Base-by-base conservation (phyloP, 768 basidiomycete species). In the Floccularia luteovirens region DNA sequence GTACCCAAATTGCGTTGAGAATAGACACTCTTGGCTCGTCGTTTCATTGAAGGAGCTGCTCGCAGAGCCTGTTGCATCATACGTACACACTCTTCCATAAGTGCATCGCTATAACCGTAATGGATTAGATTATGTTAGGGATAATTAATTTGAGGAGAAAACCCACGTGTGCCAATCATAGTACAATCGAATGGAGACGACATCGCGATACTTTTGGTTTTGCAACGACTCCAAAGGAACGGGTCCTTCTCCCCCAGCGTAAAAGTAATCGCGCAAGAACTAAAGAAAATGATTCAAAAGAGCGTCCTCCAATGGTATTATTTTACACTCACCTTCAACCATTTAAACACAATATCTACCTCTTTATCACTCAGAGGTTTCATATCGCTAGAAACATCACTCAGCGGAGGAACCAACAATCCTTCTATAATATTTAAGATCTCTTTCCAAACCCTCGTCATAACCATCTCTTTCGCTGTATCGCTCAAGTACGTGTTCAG, bases 301-400 rank as follows among this genome's bases (percentile, higher is more conserved):
- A 53, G 37, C 13, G 4, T 16, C 10, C 20, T 5, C 22, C 13
- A 42, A 21, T 32, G 4, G 22, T 23, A 36, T 17, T 10, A 27
- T 5, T 24, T 27, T 4, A 5, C 12, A 25, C 45, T 13, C 42
- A 88, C 92, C 79, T 92, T 93, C 39, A 98, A 59, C 90, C 96
- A 97, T 58, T 92, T 94, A 67, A 97, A 90, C n/a, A 93, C 94
- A 43, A 97, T 84, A 56, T 98, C 96, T 25, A 98, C 87, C 63
- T 97, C 96, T 62, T 94, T 93, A 53, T 98, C 96, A 20, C 74
- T 82, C 55, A 99, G 58, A 1, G 92, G 84, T 49, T 88, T 85
- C 90, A 98, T 84, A 39, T 91, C 87, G 31, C 90, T 90, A 7
- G 82, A 69, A 13, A 75, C 63, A 44, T 94, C 90, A 4, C 85